Evolutionary conservation across 225 moss, liverwort and hornwort species (phyloP), one percentile per base, ranked within the genome.

Genomic region (Takakia lepidozioides): DNA sequence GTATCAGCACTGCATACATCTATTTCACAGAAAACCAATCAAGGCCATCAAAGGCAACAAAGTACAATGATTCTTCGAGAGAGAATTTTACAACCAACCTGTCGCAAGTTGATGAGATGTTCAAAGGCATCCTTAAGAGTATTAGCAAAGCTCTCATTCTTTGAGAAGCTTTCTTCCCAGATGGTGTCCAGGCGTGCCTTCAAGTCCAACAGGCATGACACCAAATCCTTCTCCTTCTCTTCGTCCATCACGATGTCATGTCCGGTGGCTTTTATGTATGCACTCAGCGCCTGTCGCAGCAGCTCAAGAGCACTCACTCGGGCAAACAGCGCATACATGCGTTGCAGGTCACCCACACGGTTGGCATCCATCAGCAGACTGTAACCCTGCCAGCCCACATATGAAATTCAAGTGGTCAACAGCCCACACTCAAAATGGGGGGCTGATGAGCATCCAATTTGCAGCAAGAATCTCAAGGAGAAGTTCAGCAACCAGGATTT

Each of bases 201-300:
- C 64, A 91, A 65, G 62, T 98, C 98, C 32, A 98, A 70, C 37
- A 98, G 91, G 64, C 78, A 87, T 18, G 78, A 40, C 18, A 98
- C 98, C 98, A 98, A 91, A 29, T 98, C 98, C 59, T 98, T 98
- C 29, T 98, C 98, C 59, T 98, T 98, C 61, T 98, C 91, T 73
- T 98, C 98, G 57, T 98, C 98, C 91, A 98, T 91, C 7, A 98
- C 91, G 43, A 85, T 91, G 46, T 73, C 77, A 29, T 81, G 77
- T 25, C 98, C 91, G 25, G 87, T 91, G 61, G 85, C 69, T 54
- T 98, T 98, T 41, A 98, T 85, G 51, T 98, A 91, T 25, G 76
- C 45, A 52, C 91, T 85, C 13, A 87, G 63, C n/a, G 77, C 85
- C 59, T 69, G 74, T 52, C 87, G 83, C 59, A 98, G 49, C 16